phyloP scores from a whole-genome alignment of 2,329 filamentous ascomycete species.

The Diaporthe australafricana region DNA sequence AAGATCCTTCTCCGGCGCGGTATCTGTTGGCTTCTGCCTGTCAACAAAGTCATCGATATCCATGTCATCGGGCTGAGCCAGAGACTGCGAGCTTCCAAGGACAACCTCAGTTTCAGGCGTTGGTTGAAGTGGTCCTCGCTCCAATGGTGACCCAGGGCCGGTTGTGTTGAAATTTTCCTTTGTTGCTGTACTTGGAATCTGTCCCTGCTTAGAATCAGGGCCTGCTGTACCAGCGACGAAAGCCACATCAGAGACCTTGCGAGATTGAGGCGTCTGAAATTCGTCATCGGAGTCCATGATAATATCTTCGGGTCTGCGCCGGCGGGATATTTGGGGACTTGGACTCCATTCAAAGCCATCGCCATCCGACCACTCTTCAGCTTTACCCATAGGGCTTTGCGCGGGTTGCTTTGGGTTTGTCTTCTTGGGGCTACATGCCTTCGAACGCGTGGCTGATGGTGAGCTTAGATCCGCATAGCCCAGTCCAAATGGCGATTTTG shows the following conservation, averaged over 20 bases:
- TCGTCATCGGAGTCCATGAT: constrained; percentile 71
- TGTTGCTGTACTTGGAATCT: background rate
- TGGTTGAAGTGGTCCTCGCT: background rate
- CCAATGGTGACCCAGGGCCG: background rate
- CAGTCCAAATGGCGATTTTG: constrained; percentile 35
- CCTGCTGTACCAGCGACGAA: constrained; percentile 41
- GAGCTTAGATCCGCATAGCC: background rate
- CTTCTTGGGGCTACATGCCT: background rate
- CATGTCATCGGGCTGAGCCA: background rate
- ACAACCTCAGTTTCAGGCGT: background rate
- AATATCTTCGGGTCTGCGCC: constrained; percentile 45
- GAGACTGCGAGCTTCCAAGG: background rate
- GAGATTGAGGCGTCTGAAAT: constrained; percentile 55
- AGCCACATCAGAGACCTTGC: constrained; percentile 44
- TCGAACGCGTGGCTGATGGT: background rate
- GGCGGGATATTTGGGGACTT: constrained; percentile 40
- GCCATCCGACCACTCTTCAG: constrained; percentile 20
- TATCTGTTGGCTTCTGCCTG: constrained; percentile 23
- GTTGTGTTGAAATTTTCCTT: background rate
- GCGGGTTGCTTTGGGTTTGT: background rate
- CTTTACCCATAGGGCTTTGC: background rate
- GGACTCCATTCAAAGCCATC: constrained; percentile 33
- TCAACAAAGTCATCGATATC: constrained; percentile 1
- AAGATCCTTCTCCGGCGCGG: constrained; percentile 35
- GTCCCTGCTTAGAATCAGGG: constrained; percentile 20